phyloP scores from a whole-genome alignment of 2,329 filamentous ascomycete genomes.

The Sphaerulina vaccinii region DNA sequence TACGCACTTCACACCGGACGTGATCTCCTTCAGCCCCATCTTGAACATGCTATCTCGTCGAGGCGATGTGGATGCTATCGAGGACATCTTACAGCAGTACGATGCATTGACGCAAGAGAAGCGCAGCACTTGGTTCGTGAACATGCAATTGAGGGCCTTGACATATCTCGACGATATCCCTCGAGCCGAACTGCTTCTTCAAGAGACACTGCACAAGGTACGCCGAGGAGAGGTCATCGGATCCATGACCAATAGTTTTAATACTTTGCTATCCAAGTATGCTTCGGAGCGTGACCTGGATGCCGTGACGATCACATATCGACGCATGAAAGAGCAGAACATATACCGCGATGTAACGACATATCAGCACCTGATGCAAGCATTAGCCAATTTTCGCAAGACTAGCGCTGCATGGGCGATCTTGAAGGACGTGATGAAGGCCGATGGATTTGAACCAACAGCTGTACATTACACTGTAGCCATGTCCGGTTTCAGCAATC shows the following conservation, averaged over 20 bases:
- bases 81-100: constrained; percentile 60
- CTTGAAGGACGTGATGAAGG: constrained; percentile 50
- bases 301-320: constrained; percentile 54
- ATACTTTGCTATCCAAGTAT: constrained; percentile 69
- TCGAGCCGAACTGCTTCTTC: constrained; percentile 52
- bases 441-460: constrained; percentile 45
- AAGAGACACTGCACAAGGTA: constrained; percentile 49
- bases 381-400: constrained; percentile 52
- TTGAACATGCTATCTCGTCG: constrained; percentile 69
- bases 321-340: constrained; percentile 53
- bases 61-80: constrained; percentile 70
- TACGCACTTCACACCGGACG: constrained; percentile 53
- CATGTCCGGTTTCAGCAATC: constrained; percentile 51
- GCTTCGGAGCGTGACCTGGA: constrained; percentile 61
- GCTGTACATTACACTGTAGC: constrained; percentile 55
- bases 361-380: constrained; percentile 62
- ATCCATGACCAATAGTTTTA: constrained; percentile 69
- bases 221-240: constrained; percentile 49
- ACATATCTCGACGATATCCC: constrained; percentile 48
- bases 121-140: constrained; percentile 59
- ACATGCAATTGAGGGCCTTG: constrained; percentile 65
- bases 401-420: constrained; percentile 58
- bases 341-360: constrained; percentile 57
- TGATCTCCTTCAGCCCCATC: constrained; percentile 67
- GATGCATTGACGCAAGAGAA: constrained; percentile 56